Evolutionary conservation across 2,329 filamentous ascomycete species (phyloP), one percentile per base, ranked within the genome.

Genomic region (Ceratocystis variospora): DNA sequence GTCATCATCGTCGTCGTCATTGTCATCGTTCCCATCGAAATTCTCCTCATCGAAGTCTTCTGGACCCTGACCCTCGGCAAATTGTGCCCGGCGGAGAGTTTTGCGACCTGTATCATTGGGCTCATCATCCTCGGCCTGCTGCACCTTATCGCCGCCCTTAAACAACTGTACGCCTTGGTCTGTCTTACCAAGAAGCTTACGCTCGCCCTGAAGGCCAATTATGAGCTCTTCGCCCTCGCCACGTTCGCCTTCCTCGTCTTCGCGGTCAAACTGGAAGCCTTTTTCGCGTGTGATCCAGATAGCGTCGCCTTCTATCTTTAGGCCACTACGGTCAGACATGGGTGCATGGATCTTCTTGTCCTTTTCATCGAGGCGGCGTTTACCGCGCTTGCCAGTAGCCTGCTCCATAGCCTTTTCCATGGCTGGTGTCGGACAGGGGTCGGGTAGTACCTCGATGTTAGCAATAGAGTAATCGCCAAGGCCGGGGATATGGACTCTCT

Each of bases 161-260:
- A 99, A 99, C 1, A 99, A 81, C 72, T 90, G 87, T 8, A 99
- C 84, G 48, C 91, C 91, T 61, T 87, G 83, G 41, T 91, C 88
- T 10, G 85, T 89, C 73, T 95, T 84, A 68, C 93, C 94, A 0
- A 97, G 83, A 10, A 96, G 77, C 70, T 82, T 87, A 65, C 91
- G 83, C 75, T 94, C 90, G 22, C 85, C 85, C 73, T 99, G 94
- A 3, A 99, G 79, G 28, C 87, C 88, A 50, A 99, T 86, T 70
- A 99, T 94, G 75, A 99, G 84, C 75, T 96, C 91, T 74, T 99
- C 94, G 50, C 94, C 94, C 65, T 97, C 81, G n/a, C 94, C 94
- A 59, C 90, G 85, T 71, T 96, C 89, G 41, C 81, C 82, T 12
- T 84, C 82, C 10, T 89, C 85, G 37, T 82, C 82, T 10, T 84